A percentile compares a stretch with the other conserved stretches of the same genome.
Evolutionary conservation across 139 green algal species (phyloP).

Genomic region (Klebsormidium nitens): DNA sequence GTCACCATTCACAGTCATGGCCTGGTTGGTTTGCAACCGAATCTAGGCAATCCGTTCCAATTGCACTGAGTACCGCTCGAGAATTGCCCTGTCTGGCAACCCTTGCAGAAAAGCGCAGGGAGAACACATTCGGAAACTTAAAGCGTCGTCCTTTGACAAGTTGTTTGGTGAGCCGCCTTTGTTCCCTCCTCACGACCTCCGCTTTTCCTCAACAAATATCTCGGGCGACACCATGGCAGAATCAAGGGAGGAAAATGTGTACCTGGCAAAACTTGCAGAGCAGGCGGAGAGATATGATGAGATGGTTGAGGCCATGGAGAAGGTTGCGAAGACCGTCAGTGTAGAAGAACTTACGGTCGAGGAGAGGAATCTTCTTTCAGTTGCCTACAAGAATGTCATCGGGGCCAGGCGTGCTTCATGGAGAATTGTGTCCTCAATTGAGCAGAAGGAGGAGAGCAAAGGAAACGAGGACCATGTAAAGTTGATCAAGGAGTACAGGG

Average conservation of each 20-base stretch:
- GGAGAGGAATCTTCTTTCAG: slow-evolving; percentile 52
- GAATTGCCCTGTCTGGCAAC: no score
- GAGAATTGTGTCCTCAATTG: slow-evolving; percentile 51
- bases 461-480: slow-evolving; percentile 36
- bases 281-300: slow-evolving; percentile 94
- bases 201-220: no score
- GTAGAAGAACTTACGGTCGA: slow-evolving; percentile 41
- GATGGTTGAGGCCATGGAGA: slow-evolving; percentile 48
- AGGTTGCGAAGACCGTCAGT: slow-evolving; percentile 38
- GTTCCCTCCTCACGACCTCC: no score
- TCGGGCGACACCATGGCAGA: no score
- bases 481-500: slow-evolving; percentile 46
- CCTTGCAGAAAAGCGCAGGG: no score
- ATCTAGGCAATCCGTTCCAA: no score
- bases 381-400: slow-evolving; percentile 57
- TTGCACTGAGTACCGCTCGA: no score
- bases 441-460: slow-evolving; percentile 49
- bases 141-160: no score
- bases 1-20: no score
- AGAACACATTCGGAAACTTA: no score
- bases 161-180: no score
- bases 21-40: no score
- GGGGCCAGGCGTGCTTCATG: slow-evolving; percentile 48
- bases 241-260: slow-evolving; percentile 48
- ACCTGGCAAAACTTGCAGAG: slow-evolving; percentile 93